phyloP scores from a whole-genome alignment of 192 early-diverging fungal species.

The Entophlyctis helioformis region DNA sequence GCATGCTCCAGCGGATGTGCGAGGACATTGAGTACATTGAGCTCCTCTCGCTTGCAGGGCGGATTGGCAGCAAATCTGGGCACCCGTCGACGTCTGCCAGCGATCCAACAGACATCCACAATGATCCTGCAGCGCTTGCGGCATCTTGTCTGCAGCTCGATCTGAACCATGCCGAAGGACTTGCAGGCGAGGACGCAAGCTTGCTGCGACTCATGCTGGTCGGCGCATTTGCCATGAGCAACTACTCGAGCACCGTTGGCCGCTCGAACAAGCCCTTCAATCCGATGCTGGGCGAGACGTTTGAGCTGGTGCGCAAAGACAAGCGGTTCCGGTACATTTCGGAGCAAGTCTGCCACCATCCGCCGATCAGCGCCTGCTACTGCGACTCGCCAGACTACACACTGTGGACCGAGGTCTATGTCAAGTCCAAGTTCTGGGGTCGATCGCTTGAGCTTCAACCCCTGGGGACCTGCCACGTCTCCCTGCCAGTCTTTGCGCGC shows the following conservation, averaged over 20 bases:
- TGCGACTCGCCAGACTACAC: conserved; percentile 69
- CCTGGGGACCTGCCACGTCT: conserved; percentile 68
- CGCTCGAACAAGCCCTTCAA: conserved; percentile 81
- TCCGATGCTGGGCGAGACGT: conserved; percentile 82
- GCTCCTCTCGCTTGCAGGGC: conserved; percentile 61
- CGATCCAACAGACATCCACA: too few relatives aligned
- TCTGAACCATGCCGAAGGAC: conserved; percentile 4
- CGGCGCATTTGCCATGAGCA: conserved; percentile 79
- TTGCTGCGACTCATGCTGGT: conserved; percentile 62
- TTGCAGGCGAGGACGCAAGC: conserved; percentile 18
- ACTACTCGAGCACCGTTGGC: conserved; percentile 62
- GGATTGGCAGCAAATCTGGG: conserved; percentile 10
- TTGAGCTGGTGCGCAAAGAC: conserved; percentile 68
- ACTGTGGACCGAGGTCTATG: conserved; percentile 79
- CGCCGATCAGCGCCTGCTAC: conserved; percentile 79
- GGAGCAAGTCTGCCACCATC: conserved; percentile 84
- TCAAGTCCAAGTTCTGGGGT: conserved; percentile 78
- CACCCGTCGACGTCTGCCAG: background rate
- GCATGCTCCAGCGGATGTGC: conserved; percentile 74
- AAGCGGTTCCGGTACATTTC: conserved; percentile 70
- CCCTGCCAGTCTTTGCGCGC: conserved; percentile 53
- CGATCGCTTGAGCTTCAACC: conserved; percentile 72
- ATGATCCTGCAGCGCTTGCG: background rate
- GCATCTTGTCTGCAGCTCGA: conserved; percentile 1
- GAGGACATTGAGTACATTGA: conserved; percentile 75